Conservation (phyloP, 1,139 yeast genomes). For the Suhomyces terraborum region DNA sequence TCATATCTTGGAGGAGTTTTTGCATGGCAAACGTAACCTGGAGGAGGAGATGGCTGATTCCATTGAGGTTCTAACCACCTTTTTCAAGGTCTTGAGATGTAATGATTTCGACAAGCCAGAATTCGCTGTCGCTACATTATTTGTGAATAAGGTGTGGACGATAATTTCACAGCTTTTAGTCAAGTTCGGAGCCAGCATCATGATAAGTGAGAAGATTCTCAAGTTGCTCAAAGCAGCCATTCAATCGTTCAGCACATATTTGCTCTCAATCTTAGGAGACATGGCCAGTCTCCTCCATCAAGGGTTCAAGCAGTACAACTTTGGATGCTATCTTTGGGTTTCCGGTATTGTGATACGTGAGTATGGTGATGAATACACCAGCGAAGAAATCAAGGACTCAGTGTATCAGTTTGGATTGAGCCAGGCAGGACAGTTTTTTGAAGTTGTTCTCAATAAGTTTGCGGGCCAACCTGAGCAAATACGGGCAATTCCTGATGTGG, state of each 20-base stretch:
- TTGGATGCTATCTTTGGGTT: slow-evolving; percentile 89
- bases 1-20: slow-evolving; percentile 41
- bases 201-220: slow-evolving; percentile 72
- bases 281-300: slow-evolving; percentile 64
- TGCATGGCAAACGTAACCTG: slow-evolving; percentile 9
- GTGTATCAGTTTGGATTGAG: slow-evolving; percentile 52
- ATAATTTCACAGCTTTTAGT: slow-evolving; percentile 50
- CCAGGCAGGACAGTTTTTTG: slow-evolving; percentile 47
- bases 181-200: slow-evolving; percentile 55
- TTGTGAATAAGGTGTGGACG: slow-evolving; percentile 62
- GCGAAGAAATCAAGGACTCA: slow-evolving; percentile 37
- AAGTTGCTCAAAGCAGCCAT: slow-evolving; percentile 68
- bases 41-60: slow-evolving; percentile 56
- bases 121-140: slow-evolving; percentile 61
- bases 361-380: slow-evolving; percentile 62
- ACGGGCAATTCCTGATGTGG: slow-evolving; percentile 64
- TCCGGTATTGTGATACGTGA: slow-evolving; percentile 82
- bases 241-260: slow-evolving; percentile 66
- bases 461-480: slow-evolving; percentile 26
- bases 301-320: slow-evolving; percentile 68
- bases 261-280: slow-evolving; percentile 62
- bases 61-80: slow-evolving; percentile 72
- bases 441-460: slow-evolving; percentile 27
- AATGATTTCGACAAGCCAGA: slow-evolving; percentile 34
- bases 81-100: slow-evolving; percentile 59